Evolutionary conservation across 345 rosid genomes (phyloP).

Genomic region (Nephelium lappaceum): DNA sequence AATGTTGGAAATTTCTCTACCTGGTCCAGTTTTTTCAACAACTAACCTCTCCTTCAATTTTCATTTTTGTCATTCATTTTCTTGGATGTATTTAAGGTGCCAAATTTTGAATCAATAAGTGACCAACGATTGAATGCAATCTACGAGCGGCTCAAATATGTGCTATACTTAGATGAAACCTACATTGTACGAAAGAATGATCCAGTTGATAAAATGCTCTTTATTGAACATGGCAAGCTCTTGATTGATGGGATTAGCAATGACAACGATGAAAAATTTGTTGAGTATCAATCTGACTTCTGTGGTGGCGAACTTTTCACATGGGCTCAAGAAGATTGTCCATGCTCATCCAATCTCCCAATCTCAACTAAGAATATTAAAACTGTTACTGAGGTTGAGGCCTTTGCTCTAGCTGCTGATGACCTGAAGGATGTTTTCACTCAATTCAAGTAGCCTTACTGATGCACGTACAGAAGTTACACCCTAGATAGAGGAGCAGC

Average conservation of each 20-base stretch:
- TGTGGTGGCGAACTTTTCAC: neutral
- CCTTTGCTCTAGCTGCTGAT: neutral
- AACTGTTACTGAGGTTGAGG: neutral
- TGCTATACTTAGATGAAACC: neutral
- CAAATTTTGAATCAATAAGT: neutral
- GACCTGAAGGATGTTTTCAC: neutral
- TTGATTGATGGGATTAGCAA: neutral
- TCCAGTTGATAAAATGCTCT: neutral
- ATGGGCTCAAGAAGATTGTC: neutral
- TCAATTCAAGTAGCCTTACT: neutral
- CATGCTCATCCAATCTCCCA: neutral
- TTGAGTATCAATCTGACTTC: neutral
- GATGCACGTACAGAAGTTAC: no score
- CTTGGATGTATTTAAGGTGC: neutral
- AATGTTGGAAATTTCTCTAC: no score
- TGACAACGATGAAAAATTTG: neutral
- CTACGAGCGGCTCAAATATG: neutral
- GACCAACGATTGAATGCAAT: neutral
- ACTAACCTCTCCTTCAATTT: no score
- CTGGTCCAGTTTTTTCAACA: no score
- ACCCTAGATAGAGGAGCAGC: no score
- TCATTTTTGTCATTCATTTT: neutral
- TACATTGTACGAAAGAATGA: neutral
- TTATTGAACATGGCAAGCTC: neutral
- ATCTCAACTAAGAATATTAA: neutral